Evolutionary conservation across 805 yeast species (phyloP).

Genomic region (Blastobotrys chiropterorum): DNA sequence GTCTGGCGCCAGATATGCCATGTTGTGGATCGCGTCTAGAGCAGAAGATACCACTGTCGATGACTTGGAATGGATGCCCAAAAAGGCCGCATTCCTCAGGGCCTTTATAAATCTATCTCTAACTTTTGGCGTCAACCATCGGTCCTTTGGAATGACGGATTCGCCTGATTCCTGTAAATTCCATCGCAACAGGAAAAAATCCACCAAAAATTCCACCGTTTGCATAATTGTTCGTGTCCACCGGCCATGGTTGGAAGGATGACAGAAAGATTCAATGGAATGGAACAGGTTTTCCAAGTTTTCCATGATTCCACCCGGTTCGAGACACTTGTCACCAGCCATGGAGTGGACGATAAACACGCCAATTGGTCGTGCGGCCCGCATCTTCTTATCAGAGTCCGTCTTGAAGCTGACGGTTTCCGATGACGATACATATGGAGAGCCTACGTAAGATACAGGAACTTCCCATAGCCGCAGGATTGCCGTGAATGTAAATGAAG

Average conservation of each 20-base stretch:
- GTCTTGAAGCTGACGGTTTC: conserved; percentile 19
- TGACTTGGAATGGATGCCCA: conserved; percentile 77
- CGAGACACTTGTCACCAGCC: conserved; percentile 38
- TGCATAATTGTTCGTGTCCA: conserved; percentile 74
- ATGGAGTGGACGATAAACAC: conserved; percentile 59
- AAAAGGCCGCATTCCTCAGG: conserved; percentile 49
- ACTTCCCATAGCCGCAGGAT: conserved; percentile 37
- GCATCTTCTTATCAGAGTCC: conserved; percentile 19
- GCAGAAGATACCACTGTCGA: conserved; percentile 50
- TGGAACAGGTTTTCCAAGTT: conserved; percentile 51
- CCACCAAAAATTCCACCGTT: conserved; percentile 52
- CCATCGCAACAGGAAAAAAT: conserved; percentile 31
- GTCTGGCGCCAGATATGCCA: conserved; percentile 58
- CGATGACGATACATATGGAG: conserved; percentile 29
- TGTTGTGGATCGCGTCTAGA: conserved; percentile 51
- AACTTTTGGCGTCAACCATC: conserved; percentile 17
- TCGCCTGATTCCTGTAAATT: conserved; percentile 30
- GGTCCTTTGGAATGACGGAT: conserved; percentile 22
- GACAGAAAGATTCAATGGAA: conserved; percentile 73
- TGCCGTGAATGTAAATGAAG: conserved; percentile 51
- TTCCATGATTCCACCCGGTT: conserved; percentile 42
- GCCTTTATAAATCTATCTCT: conserved; percentile 43
- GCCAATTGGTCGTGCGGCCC: conserved; percentile 35
- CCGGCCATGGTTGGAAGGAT: conserved; percentile 89
- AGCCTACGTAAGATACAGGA: conserved; percentile 42